Evolutionary conservation across 2,329 filamentous ascomycete species (phyloP).

Genomic region (Colletotrichum coccodes): DNA sequence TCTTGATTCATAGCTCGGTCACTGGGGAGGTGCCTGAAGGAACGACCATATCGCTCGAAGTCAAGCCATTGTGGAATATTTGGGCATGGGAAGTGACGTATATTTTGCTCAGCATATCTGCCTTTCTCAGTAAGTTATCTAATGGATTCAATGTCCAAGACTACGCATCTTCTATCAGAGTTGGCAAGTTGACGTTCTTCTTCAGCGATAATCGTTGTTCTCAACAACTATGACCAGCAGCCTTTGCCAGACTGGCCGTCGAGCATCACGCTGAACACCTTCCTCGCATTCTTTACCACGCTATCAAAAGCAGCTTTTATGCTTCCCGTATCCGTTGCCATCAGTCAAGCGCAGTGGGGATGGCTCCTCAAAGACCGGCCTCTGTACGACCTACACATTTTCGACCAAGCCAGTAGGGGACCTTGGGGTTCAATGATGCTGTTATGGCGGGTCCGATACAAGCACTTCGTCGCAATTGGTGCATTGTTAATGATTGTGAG

Average conservation of each 20-base stretch:
- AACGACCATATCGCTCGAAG: too few relatives aligned
- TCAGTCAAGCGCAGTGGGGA: constrained; percentile 32
- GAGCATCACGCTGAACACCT: constrained; percentile 31
- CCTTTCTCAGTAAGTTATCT: background rate
- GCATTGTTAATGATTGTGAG: constrained; percentile 11
- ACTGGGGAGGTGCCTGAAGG: too few relatives aligned
- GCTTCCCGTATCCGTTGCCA: constrained; percentile 22
- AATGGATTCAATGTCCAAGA: too few relatives aligned
- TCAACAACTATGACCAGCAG: background rate
- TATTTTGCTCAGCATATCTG: background rate
- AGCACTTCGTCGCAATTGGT: constrained; percentile 9
- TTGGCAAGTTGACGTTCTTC: background rate
- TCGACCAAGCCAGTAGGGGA: constrained; percentile 32
- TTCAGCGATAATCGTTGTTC: background rate
- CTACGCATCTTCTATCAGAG: background rate
- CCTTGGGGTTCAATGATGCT: constrained; percentile 21
- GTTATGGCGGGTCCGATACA: background rate
- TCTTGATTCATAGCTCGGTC: too few relatives aligned
- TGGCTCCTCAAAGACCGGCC: constrained; percentile 26
- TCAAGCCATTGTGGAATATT: background rate
- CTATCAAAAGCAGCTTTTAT: constrained; percentile 28
- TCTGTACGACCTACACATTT: constrained; percentile 23
- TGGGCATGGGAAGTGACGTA: background rate
- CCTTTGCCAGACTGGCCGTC: constrained; percentile 21
- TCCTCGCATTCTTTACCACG: constrained; percentile 31